These are phyloP conservation scores for Irineochytrium annulatum DNA, from an alignment of 192 early-diverging fungal species.

Conservation along the genomic window DNA sequence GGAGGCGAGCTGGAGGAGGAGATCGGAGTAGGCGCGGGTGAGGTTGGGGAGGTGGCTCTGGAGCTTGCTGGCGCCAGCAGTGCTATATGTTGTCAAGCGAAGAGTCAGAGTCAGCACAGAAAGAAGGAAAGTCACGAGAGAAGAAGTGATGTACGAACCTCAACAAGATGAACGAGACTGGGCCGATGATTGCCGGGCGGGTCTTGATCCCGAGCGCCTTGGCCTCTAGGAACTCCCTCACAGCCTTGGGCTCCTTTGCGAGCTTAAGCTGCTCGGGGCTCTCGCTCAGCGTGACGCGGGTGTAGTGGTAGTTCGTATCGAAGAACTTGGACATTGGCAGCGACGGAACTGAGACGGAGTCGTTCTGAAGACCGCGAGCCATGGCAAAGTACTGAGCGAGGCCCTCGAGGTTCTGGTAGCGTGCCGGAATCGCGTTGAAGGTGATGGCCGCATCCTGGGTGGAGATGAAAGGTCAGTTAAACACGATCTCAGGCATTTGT, in stretches of 20 bases:
- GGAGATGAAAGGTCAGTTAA: background rate
- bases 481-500: background rate
- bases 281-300: slow-evolving; percentile 8
- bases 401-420: slow-evolving; percentile 48
- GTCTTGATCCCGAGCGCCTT: slow-evolving; percentile 86
- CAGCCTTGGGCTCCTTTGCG: slow-evolving; percentile 53
- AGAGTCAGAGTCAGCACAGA: too few relatives aligned
- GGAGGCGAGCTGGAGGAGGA: slow-evolving; percentile 67
- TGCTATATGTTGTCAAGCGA: too few relatives aligned
- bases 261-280: slow-evolving; percentile 74
- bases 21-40: slow-evolving; percentile 74
- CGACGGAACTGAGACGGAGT: slow-evolving; percentile 82
- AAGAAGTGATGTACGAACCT: slow-evolving; percentile 58
- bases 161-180: slow-evolving; percentile 82
- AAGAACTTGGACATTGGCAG: slow-evolving; percentile 99
- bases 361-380: slow-evolving; percentile 86
- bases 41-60: slow-evolving; percentile 72
- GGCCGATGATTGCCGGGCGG: slow-evolving; percentile 90
- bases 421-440: slow-evolving; percentile 60
- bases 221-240: slow-evolving; percentile 87
- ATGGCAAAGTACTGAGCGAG: slow-evolving; percentile 94
- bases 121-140: too few relatives aligned
- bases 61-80: too few relatives aligned
- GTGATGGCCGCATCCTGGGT: slow-evolving; percentile 32
- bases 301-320: slow-evolving; percentile 93